Evolutionary conservation across 176 grass and related monocot species (phyloP).

Genomic region (Bonia amplexicaulis): DNA sequence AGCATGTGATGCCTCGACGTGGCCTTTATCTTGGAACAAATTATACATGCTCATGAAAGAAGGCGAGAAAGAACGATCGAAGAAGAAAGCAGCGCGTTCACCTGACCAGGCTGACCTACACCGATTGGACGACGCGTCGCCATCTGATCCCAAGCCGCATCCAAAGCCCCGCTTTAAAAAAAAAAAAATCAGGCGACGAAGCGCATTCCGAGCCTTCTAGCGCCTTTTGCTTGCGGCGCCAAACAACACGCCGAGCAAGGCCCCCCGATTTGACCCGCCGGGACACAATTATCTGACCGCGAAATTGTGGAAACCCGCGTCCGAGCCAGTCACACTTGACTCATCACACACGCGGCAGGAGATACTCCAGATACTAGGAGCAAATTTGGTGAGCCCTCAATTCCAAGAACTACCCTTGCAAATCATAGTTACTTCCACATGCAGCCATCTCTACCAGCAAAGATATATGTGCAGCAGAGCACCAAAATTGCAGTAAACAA

Average conservation of each 20-base stretch:
- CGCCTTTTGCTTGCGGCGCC: background rate
- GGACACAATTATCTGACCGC: background rate
- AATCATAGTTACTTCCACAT: background rate
- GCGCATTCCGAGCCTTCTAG: background rate
- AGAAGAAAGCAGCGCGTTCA: background rate
- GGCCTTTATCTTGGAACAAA: background rate
- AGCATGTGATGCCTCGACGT: background rate
- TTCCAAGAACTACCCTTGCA: background rate
- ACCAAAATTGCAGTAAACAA: background rate
- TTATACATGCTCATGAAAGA: background rate
- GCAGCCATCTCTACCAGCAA: background rate
- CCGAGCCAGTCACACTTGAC: too few species aligned
- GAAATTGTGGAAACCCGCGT: too few species aligned
- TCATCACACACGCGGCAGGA: background rate
- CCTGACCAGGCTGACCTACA: background rate
- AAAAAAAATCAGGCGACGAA: background rate
- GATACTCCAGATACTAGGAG: background rate
- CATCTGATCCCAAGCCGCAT: background rate
- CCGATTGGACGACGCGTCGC: conserved; percentile 1
- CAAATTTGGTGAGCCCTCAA: background rate
- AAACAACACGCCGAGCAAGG: background rate
- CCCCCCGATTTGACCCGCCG: background rate
- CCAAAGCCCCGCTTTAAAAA: background rate
- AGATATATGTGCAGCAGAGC: background rate
- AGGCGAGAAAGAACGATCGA: background rate